Percentiles rank a stretch among this genome's conserved stretches.
Conservation (phyloP, 352 stramenopile species). For the Globisporangium heterothallicum region DNA sequence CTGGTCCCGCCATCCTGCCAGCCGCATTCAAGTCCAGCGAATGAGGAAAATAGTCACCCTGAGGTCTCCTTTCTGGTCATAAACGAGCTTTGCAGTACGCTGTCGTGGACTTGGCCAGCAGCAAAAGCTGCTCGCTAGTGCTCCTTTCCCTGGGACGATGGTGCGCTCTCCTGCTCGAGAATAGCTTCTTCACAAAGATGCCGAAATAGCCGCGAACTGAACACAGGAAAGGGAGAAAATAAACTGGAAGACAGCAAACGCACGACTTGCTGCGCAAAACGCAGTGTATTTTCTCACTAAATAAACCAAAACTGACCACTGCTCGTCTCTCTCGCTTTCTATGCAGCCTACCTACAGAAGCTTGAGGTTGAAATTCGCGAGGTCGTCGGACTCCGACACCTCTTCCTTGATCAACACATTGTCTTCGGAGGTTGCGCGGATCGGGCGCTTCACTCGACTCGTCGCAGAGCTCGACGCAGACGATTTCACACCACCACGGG, state of each 20-base stretch:
- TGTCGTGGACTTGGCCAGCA: too few relatives aligned
- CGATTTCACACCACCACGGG: slow-evolving; percentile 21
- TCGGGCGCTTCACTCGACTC: slow-evolving; percentile 19
- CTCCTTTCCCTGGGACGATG: not conserved
- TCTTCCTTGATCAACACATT: slow-evolving; percentile 27
- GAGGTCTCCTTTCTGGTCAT: too few relatives aligned
- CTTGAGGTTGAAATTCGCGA: slow-evolving; percentile 75
- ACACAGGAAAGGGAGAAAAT: not conserved
- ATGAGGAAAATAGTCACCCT: too few relatives aligned
- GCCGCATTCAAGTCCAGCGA: too few relatives aligned
- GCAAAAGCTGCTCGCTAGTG: too few relatives aligned
- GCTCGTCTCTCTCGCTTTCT: not conserved
- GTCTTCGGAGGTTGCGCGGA: slow-evolving; percentile 55
- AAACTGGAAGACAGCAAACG: not conserved
- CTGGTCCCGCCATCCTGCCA: too few relatives aligned
- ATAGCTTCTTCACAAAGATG: not conserved
- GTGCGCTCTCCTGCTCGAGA: not conserved
- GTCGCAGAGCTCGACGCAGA: not conserved
- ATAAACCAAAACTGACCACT: not conserved
- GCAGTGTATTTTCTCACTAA: not conserved
- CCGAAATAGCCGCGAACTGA: not conserved
- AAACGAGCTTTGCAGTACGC: too few relatives aligned
- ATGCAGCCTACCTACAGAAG: slow-evolving; percentile 16
- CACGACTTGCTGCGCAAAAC: not conserved
- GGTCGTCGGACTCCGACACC: slow-evolving; percentile 41